phyloP scores from a whole-genome alignment of 2,329 filamentous ascomycete species.

The Aspergillus pseudonomiae region DNA sequence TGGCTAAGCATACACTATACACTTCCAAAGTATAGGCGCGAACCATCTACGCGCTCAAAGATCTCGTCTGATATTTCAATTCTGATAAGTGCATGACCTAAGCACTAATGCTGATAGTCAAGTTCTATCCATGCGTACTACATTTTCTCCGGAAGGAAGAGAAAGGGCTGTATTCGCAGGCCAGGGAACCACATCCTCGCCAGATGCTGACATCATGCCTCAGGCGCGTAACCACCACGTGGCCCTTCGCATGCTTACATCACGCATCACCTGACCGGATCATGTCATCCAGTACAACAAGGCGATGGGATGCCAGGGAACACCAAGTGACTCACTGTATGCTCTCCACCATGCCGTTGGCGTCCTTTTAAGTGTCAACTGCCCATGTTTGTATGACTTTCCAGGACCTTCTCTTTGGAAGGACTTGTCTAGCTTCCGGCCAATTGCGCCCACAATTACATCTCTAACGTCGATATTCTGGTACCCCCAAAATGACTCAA shows the following conservation, averaged over 20 bases:
- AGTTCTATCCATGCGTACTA: background rate
- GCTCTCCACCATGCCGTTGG: constrained; percentile 5
- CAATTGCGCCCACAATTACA: constrained; percentile 1
- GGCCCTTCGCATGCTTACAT: constrained; percentile 9
- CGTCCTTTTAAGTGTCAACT: constrained; percentile 6
- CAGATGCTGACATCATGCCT: background rate
- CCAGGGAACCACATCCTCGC: too few species aligned
- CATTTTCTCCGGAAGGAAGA: background rate
- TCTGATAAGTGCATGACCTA: background rate
- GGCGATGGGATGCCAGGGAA: constrained; percentile 2
- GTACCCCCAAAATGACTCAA: constrained; percentile 24
- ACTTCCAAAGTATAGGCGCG: background rate
- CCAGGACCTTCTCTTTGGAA: background rate
- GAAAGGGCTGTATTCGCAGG: too few species aligned
- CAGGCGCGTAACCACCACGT: constrained; percentile 1
- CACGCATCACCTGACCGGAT: constrained; percentile 16
- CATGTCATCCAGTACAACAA: background rate
- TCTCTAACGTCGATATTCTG: constrained; percentile 2
- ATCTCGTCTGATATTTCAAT: background rate
- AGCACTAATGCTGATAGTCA: background rate
- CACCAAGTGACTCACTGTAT: constrained; percentile 7
- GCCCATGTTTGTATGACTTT: background rate
- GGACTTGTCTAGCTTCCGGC: background rate
- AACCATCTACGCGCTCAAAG: background rate
- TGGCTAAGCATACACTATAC: background rate